Conservation (phyloP, 176 grass and related monocot genomes). For the Carex parvula region DNA sequence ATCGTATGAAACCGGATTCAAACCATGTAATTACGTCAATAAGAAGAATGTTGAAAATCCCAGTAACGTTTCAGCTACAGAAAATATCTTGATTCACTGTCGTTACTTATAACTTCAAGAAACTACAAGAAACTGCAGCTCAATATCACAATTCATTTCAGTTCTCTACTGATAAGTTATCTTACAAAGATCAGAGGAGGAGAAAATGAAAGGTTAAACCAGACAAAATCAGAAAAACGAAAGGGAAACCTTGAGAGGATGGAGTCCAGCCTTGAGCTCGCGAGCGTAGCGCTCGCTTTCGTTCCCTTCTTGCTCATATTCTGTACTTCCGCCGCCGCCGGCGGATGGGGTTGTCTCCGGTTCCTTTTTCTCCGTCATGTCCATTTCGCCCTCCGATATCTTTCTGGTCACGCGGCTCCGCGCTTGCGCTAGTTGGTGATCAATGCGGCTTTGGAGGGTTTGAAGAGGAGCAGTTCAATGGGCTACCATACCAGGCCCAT, state of each 20-base stretch:
- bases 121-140: neutral
- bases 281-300: slow-evolving; percentile 64
- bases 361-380: slow-evolving; percentile 36
- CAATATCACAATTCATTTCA: neutral
- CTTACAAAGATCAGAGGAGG: neutral
- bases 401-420: neutral
- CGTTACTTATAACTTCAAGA: neutral
- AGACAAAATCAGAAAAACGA: neutral
- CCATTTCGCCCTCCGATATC: slow-evolving; percentile 40
- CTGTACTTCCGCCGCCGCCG: slow-evolving; percentile 7
- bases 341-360: slow-evolving; percentile 16
- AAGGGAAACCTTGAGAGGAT: slow-evolving; percentile 70
- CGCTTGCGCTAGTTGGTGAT: slow-evolving; percentile 15
- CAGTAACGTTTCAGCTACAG: neutral
- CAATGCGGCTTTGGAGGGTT: slow-evolving; percentile 20
- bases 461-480: slow-evolving; percentile 27
- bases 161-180: neutral
- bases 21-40: neutral
- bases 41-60: neutral
- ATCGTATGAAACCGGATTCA: neutral
- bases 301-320: slow-evolving; percentile 44
- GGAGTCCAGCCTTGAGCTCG: slow-evolving; percentile 78
- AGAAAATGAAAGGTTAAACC: neutral
- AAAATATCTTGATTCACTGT: neutral
- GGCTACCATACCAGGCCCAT: slow-evolving; percentile 13